Evolutionary conservation across 495 filamentous ascomycete species (phyloP).

Genomic region (Penicillium ochrochloron): DNA sequence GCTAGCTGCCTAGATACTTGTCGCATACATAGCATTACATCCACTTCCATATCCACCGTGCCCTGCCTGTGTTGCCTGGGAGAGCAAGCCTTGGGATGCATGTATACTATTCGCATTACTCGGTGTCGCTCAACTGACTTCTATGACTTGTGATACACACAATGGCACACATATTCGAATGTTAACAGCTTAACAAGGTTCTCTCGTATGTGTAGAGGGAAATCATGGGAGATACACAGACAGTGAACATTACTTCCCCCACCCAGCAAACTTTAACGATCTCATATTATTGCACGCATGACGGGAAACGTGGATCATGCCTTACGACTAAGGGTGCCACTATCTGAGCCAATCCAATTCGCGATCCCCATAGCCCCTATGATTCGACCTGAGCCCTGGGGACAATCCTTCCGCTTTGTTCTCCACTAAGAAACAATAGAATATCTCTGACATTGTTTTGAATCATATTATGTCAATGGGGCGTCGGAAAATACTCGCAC

Average conservation of each 20-base stretch:
- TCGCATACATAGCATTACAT: slow-evolving; percentile 17
- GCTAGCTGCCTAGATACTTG: neutral
- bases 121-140: neutral
- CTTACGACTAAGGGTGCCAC: slow-evolving; percentile 18
- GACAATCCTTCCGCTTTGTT: neutral
- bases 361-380: slow-evolving; percentile 21
- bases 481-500: slow-evolving; percentile 22
- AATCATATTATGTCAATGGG: neutral
- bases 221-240: neutral
- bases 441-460: slow-evolving; percentile 8
- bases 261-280: slow-evolving; percentile 14
- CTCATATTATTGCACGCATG: slow-evolving; percentile 29
- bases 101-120: slow-evolving; percentile 12
- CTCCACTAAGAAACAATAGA: neutral
- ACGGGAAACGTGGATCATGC: slow-evolving; percentile 32
- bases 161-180: neutral
- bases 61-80: too few species aligned
- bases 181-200: neutral
- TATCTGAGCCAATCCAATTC: slow-evolving; percentile 34
- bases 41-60: neutral
- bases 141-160: neutral
- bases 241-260: slow-evolving; percentile 15
- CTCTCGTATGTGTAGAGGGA: neutral
- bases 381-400: neutral
- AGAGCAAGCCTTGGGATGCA: neutral